Evolutionary conservation across 306 rosid genomes (phyloP), one percentile per base, ranked within the genome.

Genomic region (Vigna nakashimae): DNA sequence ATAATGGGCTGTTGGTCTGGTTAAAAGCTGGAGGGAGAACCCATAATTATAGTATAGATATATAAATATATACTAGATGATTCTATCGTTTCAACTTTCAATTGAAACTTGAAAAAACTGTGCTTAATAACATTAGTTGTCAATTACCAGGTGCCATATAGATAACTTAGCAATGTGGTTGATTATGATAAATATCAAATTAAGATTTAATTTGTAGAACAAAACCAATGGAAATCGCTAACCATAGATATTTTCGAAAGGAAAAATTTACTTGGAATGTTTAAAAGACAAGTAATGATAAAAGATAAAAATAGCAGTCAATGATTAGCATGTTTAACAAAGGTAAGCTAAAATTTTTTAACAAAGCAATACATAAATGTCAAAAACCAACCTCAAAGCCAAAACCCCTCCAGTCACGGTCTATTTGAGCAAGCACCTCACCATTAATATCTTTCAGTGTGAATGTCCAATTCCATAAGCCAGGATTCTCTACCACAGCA

Each of bases 351-450:
- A 28, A 32, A 6, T 14, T 51, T 51, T 9, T 69, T 15, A 53
- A 53, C 8, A 30, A 75, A 67, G 26, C 22, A 38, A 38, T 60
- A 30, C 1, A 53, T 16, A 78, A 78, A 57, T 55, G 82, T 26
- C 73, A 76, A 26, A 65, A 83, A 78, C 84, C 59, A 38, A 95
- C 98, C 98, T 95, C 98, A 86, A 95, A 89, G 86, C 98, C 98
- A 69, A 95, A 95, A 28, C 98, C 97, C 84, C 98, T 89, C 97
- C 97, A 95, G 79, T 92, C 95, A 83, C 98, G 98, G 81, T 95
- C 95, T 60, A 95, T 83, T 88, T 95, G 85, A 67, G 93, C 98
- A 71, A 95, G 86, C 76, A 95, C 98, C 49, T 89, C 83, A 34
- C 93, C 96, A 73, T 92, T 84, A 59, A 82, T 79, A 79, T 88